Base-by-base conservation (phyloP, 2,329 filamentous ascomycete species). In the Trichophyton mentagrophytes region DNA sequence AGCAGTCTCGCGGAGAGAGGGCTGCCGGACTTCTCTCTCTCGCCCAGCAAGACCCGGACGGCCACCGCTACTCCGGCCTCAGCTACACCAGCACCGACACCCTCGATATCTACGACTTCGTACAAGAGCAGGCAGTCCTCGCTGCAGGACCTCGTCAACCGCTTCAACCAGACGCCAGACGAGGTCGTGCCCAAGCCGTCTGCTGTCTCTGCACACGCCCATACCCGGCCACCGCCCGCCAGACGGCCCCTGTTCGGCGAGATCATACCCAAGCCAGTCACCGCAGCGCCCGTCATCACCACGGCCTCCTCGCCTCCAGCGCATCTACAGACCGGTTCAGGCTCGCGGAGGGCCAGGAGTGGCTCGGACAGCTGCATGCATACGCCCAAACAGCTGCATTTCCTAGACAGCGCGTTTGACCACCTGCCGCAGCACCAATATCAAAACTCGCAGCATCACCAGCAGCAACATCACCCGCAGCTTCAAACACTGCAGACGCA, bases 81-180 rank as follows among this genome's bases (percentile, higher is more conserved):
- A 1, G 8, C 27, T 7, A 8, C 68, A 64, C 46, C 68, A 67
- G 51, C 65, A 69, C 58, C 72, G 70, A 57, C 71, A 9, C 65
- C 65, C 3, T 73, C 73, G 17, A 69, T 71, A 62, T 68, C 69
- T 46, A 27, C 30, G 20, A 9, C 53, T 3, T 36, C 22, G 7
- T 38, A 25, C 38, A 27, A 25, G 20, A 74, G 66, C 64, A 73
- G 75, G 65, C 80, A 86, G 65, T 79, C 84, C n/a, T 91, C 86
- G 63, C 87, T 93, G 66, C 89, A 86, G 74, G 88, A 93, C 69
- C 78, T 93, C 64, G 85, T 88, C 68, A 89, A 86, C 72, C 85
- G 82, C 60, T 93, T 92, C 74, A 88, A 92, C 72, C 83, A 85
- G 69, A 84, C 79, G 66, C 76, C 68, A 38, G 77, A 78, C 64